Conservation (phyloP, 148 eudicot genomes). For the Nepenthes gracilis region DNA sequence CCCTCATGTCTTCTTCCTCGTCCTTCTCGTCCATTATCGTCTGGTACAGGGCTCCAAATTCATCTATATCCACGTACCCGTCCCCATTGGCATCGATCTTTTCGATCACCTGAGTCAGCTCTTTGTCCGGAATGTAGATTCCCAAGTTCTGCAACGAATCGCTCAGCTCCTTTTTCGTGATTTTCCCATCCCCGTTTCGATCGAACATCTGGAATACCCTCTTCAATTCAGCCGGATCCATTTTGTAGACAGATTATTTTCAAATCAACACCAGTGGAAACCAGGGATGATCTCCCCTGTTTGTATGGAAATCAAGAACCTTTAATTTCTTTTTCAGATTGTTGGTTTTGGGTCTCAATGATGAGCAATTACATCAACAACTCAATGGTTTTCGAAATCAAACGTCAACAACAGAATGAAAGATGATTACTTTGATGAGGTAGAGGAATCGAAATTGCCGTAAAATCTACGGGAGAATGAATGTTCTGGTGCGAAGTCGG, state of each 20-base stretch:
- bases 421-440: too few species aligned
- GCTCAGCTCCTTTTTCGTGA: constrained; percentile 48
- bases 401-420: too few species aligned
- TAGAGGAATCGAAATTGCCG: too few species aligned
- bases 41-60: constrained; percentile 56
- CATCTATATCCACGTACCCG: constrained; percentile 64
- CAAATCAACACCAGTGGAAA: neutral
- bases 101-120: constrained; percentile 60
- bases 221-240: constrained; percentile 58
- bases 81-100: constrained; percentile 58
- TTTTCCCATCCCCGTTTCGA: constrained; percentile 60
- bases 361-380: too few species aligned
- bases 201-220: constrained; percentile 80
- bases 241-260: neutral
- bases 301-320: too few species aligned
- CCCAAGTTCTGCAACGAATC: constrained; percentile 57
- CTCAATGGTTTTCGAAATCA: too few species aligned
- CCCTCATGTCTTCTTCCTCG: constrained; percentile 84
- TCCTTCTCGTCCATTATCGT: constrained; percentile 60
- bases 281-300: neutral
- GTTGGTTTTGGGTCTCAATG: too few species aligned
- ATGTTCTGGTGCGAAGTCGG: too few species aligned
- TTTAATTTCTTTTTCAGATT: too few species aligned
- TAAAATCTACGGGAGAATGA: too few species aligned
- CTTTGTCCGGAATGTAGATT: constrained; percentile 56